A percentile compares a stretch with the other conserved stretches of the same genome.
These are phyloP conservation scores for Hansenula lynferdii DNA, from an alignment of 1,139 yeast species.

Conservation along the genomic window DNA sequence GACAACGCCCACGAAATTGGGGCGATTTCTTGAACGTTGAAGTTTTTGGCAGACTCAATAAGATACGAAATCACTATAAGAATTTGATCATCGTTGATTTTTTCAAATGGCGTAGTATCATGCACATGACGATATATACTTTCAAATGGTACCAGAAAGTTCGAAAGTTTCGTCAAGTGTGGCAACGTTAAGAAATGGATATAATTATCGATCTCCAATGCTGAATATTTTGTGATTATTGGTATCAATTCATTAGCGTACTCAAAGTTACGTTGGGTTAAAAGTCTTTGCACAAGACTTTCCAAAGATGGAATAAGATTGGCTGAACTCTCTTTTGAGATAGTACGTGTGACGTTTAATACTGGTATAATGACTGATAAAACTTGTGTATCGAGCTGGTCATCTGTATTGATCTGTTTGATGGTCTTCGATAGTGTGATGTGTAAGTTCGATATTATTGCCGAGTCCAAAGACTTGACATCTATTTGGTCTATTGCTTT, in stretches of 20 bases:
- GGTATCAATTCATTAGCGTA: neutral
- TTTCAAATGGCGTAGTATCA: neutral
- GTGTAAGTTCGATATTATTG: neutral
- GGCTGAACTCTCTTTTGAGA: neutral
- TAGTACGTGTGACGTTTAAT: neutral
- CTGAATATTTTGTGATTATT: neutral
- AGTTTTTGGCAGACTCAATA: neutral
- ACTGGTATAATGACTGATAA: neutral
- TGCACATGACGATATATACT: neutral
- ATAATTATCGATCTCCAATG: neutral
- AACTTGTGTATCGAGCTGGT: neutral
- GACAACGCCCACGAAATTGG: conserved; percentile 1
- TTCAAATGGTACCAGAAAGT: neutral
- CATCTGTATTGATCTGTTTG: neutral
- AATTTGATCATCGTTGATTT: neutral
- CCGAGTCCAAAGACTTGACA: neutral
- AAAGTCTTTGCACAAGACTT: too few relatives aligned
- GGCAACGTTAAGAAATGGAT: neutral
- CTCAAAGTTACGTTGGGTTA: neutral
- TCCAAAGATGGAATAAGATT: neutral
- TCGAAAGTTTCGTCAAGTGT: neutral
- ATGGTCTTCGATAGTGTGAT: neutral
- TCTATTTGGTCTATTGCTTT: neutral
- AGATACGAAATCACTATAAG: neutral
- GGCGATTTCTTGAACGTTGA: neutral